phyloP scores from a whole-genome alignment of 2,329 filamentous ascomycete species.

The Diaporthe ampelina region DNA sequence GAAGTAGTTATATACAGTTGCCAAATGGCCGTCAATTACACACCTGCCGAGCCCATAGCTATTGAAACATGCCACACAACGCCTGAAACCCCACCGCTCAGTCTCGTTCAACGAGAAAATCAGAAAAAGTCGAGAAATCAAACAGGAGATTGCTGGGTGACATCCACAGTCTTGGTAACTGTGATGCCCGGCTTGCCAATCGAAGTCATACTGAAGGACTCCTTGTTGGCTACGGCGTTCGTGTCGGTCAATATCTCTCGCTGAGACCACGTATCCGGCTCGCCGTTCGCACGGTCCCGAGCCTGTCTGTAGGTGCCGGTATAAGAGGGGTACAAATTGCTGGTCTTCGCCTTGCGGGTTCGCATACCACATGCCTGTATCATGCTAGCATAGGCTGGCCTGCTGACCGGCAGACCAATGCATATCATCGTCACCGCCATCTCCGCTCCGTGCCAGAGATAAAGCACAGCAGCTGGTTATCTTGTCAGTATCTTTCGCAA shows the following conservation, averaged over 20 bases:
- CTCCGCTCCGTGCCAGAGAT: slow-evolving; percentile 41
- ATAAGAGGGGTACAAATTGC: slow-evolving; percentile 34
- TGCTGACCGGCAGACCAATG: slow-evolving; percentile 40
- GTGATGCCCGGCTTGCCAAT: slow-evolving; percentile 40
- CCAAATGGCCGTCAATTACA: background rate
- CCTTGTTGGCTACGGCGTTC: slow-evolving; percentile 27
- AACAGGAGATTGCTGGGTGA: slow-evolving; percentile 31
- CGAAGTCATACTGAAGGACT: slow-evolving; percentile 27
- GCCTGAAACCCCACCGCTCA: background rate
- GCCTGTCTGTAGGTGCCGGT: slow-evolving; percentile 29
- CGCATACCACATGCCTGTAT: slow-evolving; percentile 37
- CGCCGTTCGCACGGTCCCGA: slow-evolving; percentile 1
- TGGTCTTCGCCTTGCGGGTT: slow-evolving; percentile 22
- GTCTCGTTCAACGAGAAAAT: slow-evolving; percentile 23
- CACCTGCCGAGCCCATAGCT: background rate
- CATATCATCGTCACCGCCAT: slow-evolving; percentile 43
- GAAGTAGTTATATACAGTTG: slow-evolving; percentile 3
- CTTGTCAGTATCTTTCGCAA: background rate
- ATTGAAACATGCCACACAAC: background rate
- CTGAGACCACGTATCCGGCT: slow-evolving; percentile 40
- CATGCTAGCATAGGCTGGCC: slow-evolving; percentile 39
- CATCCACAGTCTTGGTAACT: slow-evolving; percentile 41
- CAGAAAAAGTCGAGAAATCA: background rate
- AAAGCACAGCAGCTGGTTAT: slow-evolving; percentile 36
- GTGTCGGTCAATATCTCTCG: slow-evolving; percentile 36